Percentiles rank a stretch among this genome's conserved stretches.
Evolutionary conservation across 78 protist species (phyloP).

Genomic region (Dictyostelium firmibasis): DNA sequence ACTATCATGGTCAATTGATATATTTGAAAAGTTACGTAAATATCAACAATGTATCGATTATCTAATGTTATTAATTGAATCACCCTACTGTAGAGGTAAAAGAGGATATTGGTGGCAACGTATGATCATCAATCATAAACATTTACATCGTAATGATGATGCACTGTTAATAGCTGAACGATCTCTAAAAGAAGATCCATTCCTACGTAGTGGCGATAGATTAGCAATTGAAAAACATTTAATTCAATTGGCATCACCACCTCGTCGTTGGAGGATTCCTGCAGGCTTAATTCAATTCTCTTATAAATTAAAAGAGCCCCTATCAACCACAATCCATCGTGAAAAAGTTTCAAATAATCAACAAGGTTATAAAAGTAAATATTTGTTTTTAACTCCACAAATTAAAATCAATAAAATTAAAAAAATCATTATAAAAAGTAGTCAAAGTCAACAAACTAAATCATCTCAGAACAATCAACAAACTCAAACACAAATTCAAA

Average conservation of each 20-base stretch:
- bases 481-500: neutral
- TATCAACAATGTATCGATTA: slow-evolving; percentile 6
- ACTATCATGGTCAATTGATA: neutral
- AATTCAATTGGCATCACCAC: slow-evolving; percentile 2
- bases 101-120: slow-evolving; percentile 55
- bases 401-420: slow-evolving; percentile 3
- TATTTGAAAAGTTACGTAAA: neutral
- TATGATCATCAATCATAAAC: slow-evolving; percentile 29
- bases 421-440: neutral
- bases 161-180: slow-evolving; percentile 32
- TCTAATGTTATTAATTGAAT: slow-evolving; percentile 10
- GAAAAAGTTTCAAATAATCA: slow-evolving; percentile 26
- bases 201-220: slow-evolving; percentile 44
- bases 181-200: neutral
- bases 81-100: slow-evolving; percentile 48
- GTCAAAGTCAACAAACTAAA: neutral
- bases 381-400: neutral
- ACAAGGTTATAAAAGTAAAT: slow-evolving; percentile 20
- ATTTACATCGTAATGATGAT: slow-evolving; percentile 12
- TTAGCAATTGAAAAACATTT: slow-evolving; percentile 51
- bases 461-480: neutral
- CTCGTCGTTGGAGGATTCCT: slow-evolving; percentile 1
- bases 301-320: neutral
- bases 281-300: slow-evolving; percentile 1
- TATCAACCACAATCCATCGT: neutral